These are phyloP conservation scores for Ceratocystis diversiconidia DNA, from an alignment of 2,329 filamentous ascomycete species.

Conservation along the genomic window DNA sequence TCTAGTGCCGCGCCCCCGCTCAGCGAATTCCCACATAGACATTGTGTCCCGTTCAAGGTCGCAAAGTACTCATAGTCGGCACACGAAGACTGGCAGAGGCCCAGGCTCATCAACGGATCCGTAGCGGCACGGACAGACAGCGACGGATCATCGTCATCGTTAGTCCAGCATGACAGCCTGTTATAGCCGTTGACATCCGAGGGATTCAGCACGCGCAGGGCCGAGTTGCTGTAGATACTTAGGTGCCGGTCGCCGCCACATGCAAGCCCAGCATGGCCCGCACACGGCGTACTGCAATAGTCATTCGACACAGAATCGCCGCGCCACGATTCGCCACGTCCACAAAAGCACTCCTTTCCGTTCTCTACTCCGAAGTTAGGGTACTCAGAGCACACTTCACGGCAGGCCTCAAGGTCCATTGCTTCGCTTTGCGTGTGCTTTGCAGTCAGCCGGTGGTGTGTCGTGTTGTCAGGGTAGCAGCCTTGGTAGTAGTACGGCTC, in stretches of 20 bases:
- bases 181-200: constrained; percentile 11
- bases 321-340: constrained; percentile 6
- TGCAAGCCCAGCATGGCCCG: not conserved
- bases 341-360: constrained; percentile 8
- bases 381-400: constrained; percentile 1
- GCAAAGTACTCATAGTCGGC: constrained; percentile 14
- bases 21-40: constrained; percentile 10
- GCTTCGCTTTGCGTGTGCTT: not conserved
- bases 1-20: constrained; percentile 7
- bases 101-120: constrained; percentile 7
- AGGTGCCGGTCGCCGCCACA: constrained; percentile 11
- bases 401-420: constrained; percentile 12
- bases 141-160: not conserved
- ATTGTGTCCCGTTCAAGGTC: not conserved
- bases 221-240: constrained; percentile 11
- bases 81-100: not conserved
- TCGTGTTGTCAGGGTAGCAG: not conserved
- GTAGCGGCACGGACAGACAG: not conserved
- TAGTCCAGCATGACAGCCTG: constrained; percentile 13
- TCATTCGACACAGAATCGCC: constrained; percentile 8
- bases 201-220: constrained; percentile 7
- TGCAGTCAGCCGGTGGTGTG: not conserved
- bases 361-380: constrained; percentile 13
- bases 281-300: constrained; percentile 11
- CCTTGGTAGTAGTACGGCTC: constrained; percentile 15